Evolutionary conservation across 768 basidiomycete species (phyloP).

Genomic region (Collybia mongolica): DNA sequence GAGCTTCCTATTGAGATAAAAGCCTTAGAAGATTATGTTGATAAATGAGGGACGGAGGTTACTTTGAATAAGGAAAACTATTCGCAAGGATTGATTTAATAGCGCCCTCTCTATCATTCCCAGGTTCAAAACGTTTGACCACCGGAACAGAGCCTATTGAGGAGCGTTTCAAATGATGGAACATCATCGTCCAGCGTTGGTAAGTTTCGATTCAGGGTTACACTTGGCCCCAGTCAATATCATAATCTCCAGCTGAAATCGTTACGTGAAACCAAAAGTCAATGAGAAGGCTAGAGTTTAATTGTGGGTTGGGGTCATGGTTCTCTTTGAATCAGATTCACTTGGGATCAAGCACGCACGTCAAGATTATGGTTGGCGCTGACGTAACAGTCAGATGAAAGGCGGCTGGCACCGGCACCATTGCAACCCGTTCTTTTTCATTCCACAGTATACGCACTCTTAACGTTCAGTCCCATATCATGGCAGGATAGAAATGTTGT

Average conservation of each 20-base stretch:
- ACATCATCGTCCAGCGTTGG: conserved; percentile 1
- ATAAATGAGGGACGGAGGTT: not conserved
- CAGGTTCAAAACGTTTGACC: not conserved
- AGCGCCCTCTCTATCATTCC: conserved; percentile 7
- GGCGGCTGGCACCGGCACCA: too few relatives aligned
- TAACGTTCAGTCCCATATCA: too few relatives aligned
- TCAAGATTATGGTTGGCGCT: too few relatives aligned
- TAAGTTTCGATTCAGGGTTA: not conserved
- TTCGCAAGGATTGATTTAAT: conserved; percentile 18
- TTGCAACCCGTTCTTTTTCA: too few relatives aligned
- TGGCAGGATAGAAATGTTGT: too few relatives aligned
- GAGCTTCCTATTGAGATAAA: conserved; percentile 26
- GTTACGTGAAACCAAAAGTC: too few relatives aligned
- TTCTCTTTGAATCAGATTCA: too few relatives aligned
- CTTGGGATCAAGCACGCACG: too few relatives aligned
- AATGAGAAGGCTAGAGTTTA: too few relatives aligned
- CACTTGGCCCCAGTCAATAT: conserved; percentile 8
- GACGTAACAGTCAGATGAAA: too few relatives aligned
- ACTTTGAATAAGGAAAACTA: conserved; percentile 42
- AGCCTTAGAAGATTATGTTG: not conserved
- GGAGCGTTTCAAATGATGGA: conserved; percentile 5
- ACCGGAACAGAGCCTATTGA: not conserved
- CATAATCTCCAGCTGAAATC: conserved; percentile 4
- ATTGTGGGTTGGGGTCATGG: too few relatives aligned
- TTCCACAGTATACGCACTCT: too few relatives aligned